Percentiles rank a stretch among this genome's conserved stretches.
phyloP scores from a whole-genome alignment of 257 asterid species.

The Petunia axillaris region DNA sequence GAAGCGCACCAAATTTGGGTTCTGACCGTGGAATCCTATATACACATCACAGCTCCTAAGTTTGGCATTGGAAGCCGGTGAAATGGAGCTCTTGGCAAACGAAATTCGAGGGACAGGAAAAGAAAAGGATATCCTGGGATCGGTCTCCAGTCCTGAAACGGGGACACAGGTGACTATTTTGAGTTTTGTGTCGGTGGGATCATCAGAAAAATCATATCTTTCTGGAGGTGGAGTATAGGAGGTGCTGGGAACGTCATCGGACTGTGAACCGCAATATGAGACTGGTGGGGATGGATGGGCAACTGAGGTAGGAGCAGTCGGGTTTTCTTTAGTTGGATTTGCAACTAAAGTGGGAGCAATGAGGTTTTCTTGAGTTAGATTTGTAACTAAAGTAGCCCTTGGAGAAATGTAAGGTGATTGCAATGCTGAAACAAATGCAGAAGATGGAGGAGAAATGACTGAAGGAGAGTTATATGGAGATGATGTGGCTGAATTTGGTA shows the following conservation, averaged over 20 bases:
- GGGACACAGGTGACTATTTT: constrained; percentile 70
- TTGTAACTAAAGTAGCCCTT: constrained; percentile 47
- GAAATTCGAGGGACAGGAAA: constrained; percentile 83
- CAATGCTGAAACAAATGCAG: constrained; percentile 89
- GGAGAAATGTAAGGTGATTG: constrained; percentile 94
- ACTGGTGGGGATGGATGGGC: constrained; percentile 68
- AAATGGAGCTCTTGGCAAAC: constrained; percentile 66
- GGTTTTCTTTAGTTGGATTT: constrained; percentile 18
- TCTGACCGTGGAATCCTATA: constrained; percentile 75
- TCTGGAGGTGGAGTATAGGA: constrained; percentile 85
- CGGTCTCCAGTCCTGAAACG: constrained; percentile 45
- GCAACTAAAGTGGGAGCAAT: constrained; percentile 39
- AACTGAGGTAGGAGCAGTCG: constrained; percentile 33
- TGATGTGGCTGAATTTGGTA: constrained; percentile 48
- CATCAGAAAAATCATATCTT: constrained; percentile 46
- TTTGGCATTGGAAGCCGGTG: constrained; percentile 74
- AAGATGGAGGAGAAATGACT: constrained; percentile 77
- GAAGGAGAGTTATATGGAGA: constrained; percentile 74
- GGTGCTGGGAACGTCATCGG: constrained; percentile 86
- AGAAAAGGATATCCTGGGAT: constrained; percentile 78
- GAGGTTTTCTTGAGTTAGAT: constrained; percentile 39
- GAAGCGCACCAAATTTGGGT: constrained; percentile 64
- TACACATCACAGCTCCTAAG: constrained; percentile 90
- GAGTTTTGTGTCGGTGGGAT: constrained; percentile 51
- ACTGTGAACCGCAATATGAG: constrained; percentile 70